phyloP scores from a whole-genome alignment of 495 filamentous ascomycete species.

The Haplographium delicatum region DNA sequence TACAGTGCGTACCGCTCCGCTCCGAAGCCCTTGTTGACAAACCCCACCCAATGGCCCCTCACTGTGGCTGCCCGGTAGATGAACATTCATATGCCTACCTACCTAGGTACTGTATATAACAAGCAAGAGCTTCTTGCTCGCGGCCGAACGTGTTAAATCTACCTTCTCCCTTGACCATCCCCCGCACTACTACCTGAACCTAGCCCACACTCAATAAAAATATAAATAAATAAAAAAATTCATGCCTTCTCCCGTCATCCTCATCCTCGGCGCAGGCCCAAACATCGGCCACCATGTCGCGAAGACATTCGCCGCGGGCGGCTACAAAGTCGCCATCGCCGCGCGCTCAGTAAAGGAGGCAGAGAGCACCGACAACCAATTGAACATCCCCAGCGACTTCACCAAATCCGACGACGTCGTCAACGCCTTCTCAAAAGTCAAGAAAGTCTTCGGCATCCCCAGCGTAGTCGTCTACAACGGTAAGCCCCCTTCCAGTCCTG shows the following conservation, averaged over 20 bases:
- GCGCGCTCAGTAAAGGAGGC: slow-evolving; percentile 30
- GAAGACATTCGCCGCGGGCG: slow-evolving; percentile 35
- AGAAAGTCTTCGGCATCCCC: slow-evolving; percentile 30
- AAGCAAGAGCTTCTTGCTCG: too few species aligned
- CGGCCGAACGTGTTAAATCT: too few species aligned
- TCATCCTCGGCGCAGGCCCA: slow-evolving; percentile 40
- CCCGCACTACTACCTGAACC: too few species aligned
- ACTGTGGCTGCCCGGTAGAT: too few species aligned
- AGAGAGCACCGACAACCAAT: slow-evolving; percentile 28
- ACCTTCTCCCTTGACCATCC: too few species aligned
- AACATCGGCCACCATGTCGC: slow-evolving; percentile 34
- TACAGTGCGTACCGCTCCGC: too few species aligned
- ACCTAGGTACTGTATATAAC: too few species aligned
- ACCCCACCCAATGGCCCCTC: too few species aligned
- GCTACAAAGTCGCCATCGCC: slow-evolving; percentile 39
- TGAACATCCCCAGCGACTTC: slow-evolving; percentile 36
- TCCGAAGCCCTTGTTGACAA: too few species aligned
- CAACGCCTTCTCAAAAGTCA: slow-evolving; percentile 33
- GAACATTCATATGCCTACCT: too few species aligned
- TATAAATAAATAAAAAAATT: too few species aligned
- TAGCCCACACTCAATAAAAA: too few species aligned
- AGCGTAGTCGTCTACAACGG: slow-evolving; percentile 46
- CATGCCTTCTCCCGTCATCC: slow-evolving; percentile 30
- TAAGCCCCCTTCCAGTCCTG: slow-evolving; percentile 14
- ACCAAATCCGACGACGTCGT: slow-evolving; percentile 31